Conservation (phyloP, 768 basidiomycete species). For the Lactifluus volemus region DNA sequence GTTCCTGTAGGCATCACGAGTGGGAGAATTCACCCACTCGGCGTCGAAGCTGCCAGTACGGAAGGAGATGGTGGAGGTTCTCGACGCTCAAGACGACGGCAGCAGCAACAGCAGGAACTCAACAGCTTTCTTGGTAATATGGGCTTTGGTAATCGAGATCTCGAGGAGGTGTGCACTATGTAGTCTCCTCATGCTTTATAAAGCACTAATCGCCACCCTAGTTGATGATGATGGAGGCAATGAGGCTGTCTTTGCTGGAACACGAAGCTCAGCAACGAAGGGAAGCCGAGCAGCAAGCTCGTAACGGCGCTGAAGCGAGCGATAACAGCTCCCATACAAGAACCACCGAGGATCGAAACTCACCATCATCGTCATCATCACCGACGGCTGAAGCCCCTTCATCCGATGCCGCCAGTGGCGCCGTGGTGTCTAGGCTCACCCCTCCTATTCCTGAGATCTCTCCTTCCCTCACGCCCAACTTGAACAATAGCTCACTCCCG, state of each 20-base stretch:
- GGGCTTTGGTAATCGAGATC: slow-evolving; percentile 75
- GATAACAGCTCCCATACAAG: slow-evolving; percentile 6
- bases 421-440: background rate
- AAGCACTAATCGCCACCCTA: slow-evolving; percentile 28
- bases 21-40: slow-evolving; percentile 65
- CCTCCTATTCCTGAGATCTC: background rate
- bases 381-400: background rate
- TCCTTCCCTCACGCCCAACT: slow-evolving; percentile 1
- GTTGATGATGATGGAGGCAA: slow-evolving; percentile 99
- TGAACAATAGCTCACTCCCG: background rate
- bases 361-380: slow-evolving; percentile 3
- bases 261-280: slow-evolving; percentile 89
- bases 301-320: slow-evolving; percentile 33
- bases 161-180: slow-evolving; percentile 67
- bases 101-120: slow-evolving; percentile 45
- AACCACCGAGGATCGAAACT: background rate
- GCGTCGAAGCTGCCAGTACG: slow-evolving; percentile 45
- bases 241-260: slow-evolving; percentile 89
- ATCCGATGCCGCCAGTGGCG: background rate
- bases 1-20: slow-evolving; percentile 96
- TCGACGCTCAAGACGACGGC: slow-evolving; percentile 52
- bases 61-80: slow-evolving; percentile 33
- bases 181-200: background rate
- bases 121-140: slow-evolving; percentile 53
- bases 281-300: slow-evolving; percentile 60